Evolutionary conservation across 345 rosid genomes (phyloP).

Genomic region (Brassica incana): DNA sequence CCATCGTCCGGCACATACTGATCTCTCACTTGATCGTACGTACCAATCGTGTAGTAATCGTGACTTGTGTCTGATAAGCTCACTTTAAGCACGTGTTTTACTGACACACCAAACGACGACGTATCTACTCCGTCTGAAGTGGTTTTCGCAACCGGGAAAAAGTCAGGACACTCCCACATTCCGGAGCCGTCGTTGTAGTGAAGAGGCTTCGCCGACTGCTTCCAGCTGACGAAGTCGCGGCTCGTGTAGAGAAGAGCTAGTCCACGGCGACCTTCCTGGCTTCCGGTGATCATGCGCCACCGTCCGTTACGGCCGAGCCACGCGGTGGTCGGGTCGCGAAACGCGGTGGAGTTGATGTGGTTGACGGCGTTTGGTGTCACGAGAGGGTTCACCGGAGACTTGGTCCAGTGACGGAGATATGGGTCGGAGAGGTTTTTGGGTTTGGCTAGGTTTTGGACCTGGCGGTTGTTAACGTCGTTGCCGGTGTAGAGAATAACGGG

Average conservation of each 20-base stretch:
- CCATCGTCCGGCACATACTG: constrained; percentile 45
- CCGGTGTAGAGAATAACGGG: constrained; percentile 73
- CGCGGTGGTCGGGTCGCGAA: constrained; percentile 74
- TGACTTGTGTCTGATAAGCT: constrained; percentile 49
- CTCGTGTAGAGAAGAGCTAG: constrained; percentile 53
- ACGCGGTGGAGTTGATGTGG: constrained; percentile 31
- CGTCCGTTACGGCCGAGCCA: constrained; percentile 52
- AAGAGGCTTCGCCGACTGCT: constrained; percentile 42
- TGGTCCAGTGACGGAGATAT: constrained; percentile 55
- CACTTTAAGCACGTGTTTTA: constrained; percentile 61
- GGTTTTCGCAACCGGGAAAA: constrained; percentile 53
- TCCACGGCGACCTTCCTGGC: constrained; percentile 44
- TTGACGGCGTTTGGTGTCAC: constrained; percentile 43
- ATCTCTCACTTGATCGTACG: constrained; percentile 43
- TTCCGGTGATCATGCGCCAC: constrained; percentile 60
- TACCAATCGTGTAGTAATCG: constrained; percentile 63
- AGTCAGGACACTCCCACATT: constrained; percentile 89
- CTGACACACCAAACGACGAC: constrained; percentile 8
- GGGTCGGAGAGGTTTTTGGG: constrained; percentile 65
- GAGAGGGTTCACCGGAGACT: constrained; percentile 51
- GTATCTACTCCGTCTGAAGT: constrained; percentile 22
- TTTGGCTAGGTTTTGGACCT: constrained; percentile 55
- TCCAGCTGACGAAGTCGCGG: constrained; percentile 55
- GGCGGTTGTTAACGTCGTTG: constrained; percentile 39
- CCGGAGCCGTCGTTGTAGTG: constrained; percentile 54